These are phyloP conservation scores for Croton laevigatus DNA, from an alignment of 441 rosid genomes.

Conservation along the genomic window DNA sequence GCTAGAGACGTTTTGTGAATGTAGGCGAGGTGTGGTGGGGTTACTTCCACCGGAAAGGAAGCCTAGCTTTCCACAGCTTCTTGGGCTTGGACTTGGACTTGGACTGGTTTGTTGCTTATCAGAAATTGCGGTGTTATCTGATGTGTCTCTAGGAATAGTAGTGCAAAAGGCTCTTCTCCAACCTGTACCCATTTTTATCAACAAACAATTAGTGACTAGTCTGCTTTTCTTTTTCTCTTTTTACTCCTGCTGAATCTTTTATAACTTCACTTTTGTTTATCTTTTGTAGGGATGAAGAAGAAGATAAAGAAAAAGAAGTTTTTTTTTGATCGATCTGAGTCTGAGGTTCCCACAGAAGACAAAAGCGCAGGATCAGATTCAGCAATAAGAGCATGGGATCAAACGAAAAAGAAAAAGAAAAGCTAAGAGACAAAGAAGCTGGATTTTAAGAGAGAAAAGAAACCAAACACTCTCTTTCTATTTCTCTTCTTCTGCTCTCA, in stretches of 20 bases:
- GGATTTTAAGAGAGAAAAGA: conserved; percentile 11
- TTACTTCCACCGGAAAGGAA: conserved; percentile 60
- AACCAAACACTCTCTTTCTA: neutral
- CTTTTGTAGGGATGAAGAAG: conserved; percentile 11
- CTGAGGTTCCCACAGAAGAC: conserved; percentile 32
- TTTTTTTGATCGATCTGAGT: conserved; percentile 37
- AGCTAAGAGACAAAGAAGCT: conserved; percentile 26
- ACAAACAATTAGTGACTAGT: neutral
- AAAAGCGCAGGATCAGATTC: conserved; percentile 33
- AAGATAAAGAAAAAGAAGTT: conserved; percentile 23
- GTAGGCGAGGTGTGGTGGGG: conserved; percentile 59
- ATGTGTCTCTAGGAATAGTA: conserved; percentile 51
- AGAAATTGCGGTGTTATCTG: conserved; percentile 33
- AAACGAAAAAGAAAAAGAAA: conserved; percentile 24
- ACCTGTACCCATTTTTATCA: conserved; percentile 70
- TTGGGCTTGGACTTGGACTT: conserved; percentile 46
- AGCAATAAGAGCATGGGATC: conserved; percentile 35
- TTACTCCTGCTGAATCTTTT: neutral
- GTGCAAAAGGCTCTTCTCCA: conserved; percentile 99
- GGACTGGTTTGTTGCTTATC: conserved; percentile 37
- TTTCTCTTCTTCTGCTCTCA: neutral
- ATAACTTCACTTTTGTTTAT: neutral
- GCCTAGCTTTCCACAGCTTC: conserved; percentile 54
- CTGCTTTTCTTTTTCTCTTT: neutral
- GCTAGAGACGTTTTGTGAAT: conserved; percentile 32